Base-by-base conservation (phyloP, 306 rosid genomes). In the Lupinus albus region DNA sequence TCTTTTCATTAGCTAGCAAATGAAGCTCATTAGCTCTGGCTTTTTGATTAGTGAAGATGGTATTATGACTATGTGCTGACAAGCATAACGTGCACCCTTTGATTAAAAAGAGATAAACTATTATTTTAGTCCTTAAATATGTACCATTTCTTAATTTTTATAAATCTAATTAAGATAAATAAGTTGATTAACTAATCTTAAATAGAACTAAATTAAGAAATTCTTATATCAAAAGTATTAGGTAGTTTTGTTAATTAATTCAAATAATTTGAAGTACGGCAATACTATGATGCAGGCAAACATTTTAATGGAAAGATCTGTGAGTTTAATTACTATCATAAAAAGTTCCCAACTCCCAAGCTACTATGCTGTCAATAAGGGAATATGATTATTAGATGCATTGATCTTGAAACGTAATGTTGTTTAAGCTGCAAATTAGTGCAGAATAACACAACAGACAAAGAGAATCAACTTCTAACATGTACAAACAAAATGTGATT, bases 401-500 rank as follows among this genome's bases (percentile, higher is more conserved):
- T 77, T 77, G 80, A 44, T 81, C 46, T 64, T 77, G 71, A 59
- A 52, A 52, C 47, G 38, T 69, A 69, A 81, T 68, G 64, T 58
- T 70, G 74, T 73, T 81, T n/a, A 73, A 55, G 51, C 74, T 77
- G 51, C 62, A 60, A 68, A 67, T 16, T 15, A 38, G 14, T 12
- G 25, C 57, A 55, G 74, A 72, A 73, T 54, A 60, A 61, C 64
- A 48, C 42, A 61, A 61, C 58, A 61, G 71, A 70, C 82, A 80
- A 48, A 62, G 61, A 63, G 80, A 82, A 72, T 70, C 70, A 68
- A 55, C 74, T 55, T 33, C 30, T 28, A 53, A 20, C 65, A 11
- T 44, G 66, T 77, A 48, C 58, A 77, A 62, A 63, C 68, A 50
- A 70, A 75, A 45, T 68, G 78, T 60, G 83, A 82, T 61, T 64